Conservation (phyloP, 2,329 filamentous ascomycete species). For the Amauroascus niger region DNA sequence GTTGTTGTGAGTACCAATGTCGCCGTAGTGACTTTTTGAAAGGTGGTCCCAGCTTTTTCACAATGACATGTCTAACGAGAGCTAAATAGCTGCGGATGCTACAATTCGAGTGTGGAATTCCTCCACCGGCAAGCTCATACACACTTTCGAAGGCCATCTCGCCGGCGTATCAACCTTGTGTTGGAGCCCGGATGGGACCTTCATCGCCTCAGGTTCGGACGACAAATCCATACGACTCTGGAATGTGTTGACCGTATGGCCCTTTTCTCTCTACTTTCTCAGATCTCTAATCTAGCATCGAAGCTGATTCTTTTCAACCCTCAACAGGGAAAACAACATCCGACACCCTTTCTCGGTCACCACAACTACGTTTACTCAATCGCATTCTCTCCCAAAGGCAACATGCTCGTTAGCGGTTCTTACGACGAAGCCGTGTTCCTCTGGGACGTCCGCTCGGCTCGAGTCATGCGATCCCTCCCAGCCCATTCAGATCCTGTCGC, state of each 20-base stretch:
- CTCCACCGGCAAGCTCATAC: constrained; percentile 63
- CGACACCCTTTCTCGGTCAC: constrained; percentile 64
- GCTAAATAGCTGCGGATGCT: constrained; percentile 65
- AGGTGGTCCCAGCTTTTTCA: background rate
- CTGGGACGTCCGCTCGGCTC: constrained; percentile 85
- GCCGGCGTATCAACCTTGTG: constrained; percentile 84
- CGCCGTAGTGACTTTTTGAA: background rate
- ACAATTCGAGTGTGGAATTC: constrained; percentile 89
- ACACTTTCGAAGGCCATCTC: constrained; percentile 86
- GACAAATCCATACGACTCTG: constrained; percentile 94
- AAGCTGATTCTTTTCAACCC: background rate
- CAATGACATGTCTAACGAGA: constrained; percentile 2
- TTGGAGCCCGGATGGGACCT: constrained; percentile 86
- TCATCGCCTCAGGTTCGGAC: constrained; percentile 82
- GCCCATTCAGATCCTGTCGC: constrained; percentile 92
- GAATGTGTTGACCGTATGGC: constrained; percentile 53
- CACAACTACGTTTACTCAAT: constrained; percentile 94
- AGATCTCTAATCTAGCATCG: background rate
- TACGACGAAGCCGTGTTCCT: constrained; percentile 96
- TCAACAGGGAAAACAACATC: constrained; percentile 46
- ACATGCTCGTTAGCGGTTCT: constrained; percentile 87
- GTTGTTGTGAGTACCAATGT: constrained; percentile 49
- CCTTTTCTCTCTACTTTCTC: background rate
- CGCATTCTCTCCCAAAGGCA: constrained; percentile 94
- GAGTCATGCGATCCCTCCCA: constrained; percentile 79